Base-by-base conservation (phyloP, 176 grass and related monocot species). In the Elymus sibiricus region DNA sequence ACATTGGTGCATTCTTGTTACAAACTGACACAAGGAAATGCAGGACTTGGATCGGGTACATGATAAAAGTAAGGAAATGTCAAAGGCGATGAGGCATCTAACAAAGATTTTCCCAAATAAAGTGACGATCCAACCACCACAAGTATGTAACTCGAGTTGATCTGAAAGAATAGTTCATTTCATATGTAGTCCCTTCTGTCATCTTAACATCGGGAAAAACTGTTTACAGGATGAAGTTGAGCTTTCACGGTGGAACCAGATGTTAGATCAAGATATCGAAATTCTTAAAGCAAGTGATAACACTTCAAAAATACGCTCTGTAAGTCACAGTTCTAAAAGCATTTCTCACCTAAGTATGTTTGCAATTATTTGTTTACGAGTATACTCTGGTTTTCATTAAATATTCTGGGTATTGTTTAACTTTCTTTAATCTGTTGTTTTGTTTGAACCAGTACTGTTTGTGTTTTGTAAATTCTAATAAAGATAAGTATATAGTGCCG, bases 31-130 rank as follows among this genome's bases (percentile, higher is more conserved):
- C 68, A 74, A 68, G 64, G 40, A 63, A 83, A 74, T 89, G 61
- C 92, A 98, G 97, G 97, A 98, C 82, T 85, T 98, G 17, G 76
- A 79, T 32, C 78, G 79, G 11, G 51, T 59, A 76, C 81, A 85
- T 84, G 90, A 85, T 67, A 94, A 86, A 88, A 92, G 79, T 59
- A 98, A 98, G 90, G 97, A 94, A 64, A 80, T 87, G 75, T 86
- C 86, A 63, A 99, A 99, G 83, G 79, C 82, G 31, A 89, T 85
- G 83, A 94, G 86, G 72, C 94, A 96, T 89, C 87, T 99, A n/a
- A 87, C 82, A 26, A 99, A 95, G 72, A 87, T 99, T 90, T 99
- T 99, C 77, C 97, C 97, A 13, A 96, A 99, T 80, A 99, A 96
- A 87, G 90, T 99, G 83, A 91, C 56, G 5, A 86, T 99, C 38